Conservation (phyloP, 1,284 basidiomycete genomes). For the Stygiomarasmius scandens region DNA sequence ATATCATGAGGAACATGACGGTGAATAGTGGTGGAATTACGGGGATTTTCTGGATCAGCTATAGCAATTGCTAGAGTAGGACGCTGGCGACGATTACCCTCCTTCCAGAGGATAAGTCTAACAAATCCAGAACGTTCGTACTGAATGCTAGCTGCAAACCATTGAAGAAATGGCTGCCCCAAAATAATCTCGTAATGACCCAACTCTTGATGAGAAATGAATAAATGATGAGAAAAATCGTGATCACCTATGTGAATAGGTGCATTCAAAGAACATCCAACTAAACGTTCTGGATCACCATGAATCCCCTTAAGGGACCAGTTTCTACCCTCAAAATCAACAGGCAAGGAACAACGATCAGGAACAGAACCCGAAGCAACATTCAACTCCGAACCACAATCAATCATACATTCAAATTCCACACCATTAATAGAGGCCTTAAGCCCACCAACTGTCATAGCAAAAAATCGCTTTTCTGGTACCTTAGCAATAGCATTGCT, state of each 20-base stretch:
- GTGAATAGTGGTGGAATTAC: constrained; percentile 12
- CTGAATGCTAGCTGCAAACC: constrained; percentile 24
- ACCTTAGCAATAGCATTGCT: not conserved
- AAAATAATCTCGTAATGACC: constrained; percentile 27
- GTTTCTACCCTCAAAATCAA: constrained; percentile 27
- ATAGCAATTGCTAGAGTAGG: constrained; percentile 12
- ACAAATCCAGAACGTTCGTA: too few relatives aligned
- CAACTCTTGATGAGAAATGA: constrained; percentile 18
- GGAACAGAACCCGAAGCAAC: constrained; percentile 10
- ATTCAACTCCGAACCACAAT: constrained; percentile 28
- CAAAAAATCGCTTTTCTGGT: constrained; percentile 4
- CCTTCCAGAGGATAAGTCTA: constrained; percentile 24
- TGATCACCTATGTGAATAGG: constrained; percentile 23
- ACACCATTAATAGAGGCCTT: constrained; percentile 3
- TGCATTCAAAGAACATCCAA: constrained; percentile 23
- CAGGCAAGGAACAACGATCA: constrained; percentile 8
- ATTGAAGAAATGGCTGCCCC: constrained; percentile 33
- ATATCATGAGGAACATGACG: not conserved
- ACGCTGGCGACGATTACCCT: constrained; percentile 1
- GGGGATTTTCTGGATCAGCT: constrained; percentile 12
- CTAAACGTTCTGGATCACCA: constrained; percentile 21
- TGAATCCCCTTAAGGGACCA: constrained; percentile 33
- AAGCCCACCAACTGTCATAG: constrained; percentile 9
- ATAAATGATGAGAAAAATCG: constrained; percentile 33
- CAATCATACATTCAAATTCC: constrained; percentile 17